Evolutionary conservation across 106 monocot genomes (phyloP).

Genomic region (Platanthera zijinensis): DNA sequence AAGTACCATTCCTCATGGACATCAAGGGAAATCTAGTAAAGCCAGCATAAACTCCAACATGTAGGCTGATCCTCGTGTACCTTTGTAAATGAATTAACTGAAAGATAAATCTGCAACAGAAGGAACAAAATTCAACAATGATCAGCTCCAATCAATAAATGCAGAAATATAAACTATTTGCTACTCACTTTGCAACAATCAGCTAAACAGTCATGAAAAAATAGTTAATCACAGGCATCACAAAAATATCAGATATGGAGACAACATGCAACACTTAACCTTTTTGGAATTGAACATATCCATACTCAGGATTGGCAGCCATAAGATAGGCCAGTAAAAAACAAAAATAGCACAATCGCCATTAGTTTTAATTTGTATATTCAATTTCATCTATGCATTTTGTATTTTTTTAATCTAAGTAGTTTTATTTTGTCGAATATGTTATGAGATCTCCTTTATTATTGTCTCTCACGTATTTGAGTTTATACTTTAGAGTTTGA

Average conservation of each 20-base stretch:
- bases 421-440: too few relatives aligned
- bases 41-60: slow-evolving; percentile 13
- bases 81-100: slow-evolving; percentile 20
- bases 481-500: too few relatives aligned
- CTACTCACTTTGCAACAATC: neutral
- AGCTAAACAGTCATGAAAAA: neutral
- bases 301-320: neutral
- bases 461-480: too few relatives aligned
- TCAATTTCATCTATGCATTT: too few relatives aligned
- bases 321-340: too few relatives aligned
- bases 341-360: too few relatives aligned
- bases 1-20: slow-evolving; percentile 26
- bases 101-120: slow-evolving; percentile 18
- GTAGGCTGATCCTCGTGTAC: slow-evolving; percentile 13
- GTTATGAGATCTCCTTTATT: too few relatives aligned
- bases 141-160: neutral
- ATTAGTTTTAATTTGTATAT: too few relatives aligned
- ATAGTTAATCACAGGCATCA: neutral
- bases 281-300: neutral
- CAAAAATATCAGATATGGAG: neutral
- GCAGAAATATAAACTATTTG: neutral
- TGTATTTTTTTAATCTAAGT: too few relatives aligned
- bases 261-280: neutral
- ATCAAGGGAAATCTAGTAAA: slow-evolving; percentile 17
- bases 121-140: neutral